Evolutionary conservation across 2,329 filamentous ascomycete species (phyloP), one percentile per base, ranked within the genome.

Genomic region (Pseudogymnoascus pannorum): DNA sequence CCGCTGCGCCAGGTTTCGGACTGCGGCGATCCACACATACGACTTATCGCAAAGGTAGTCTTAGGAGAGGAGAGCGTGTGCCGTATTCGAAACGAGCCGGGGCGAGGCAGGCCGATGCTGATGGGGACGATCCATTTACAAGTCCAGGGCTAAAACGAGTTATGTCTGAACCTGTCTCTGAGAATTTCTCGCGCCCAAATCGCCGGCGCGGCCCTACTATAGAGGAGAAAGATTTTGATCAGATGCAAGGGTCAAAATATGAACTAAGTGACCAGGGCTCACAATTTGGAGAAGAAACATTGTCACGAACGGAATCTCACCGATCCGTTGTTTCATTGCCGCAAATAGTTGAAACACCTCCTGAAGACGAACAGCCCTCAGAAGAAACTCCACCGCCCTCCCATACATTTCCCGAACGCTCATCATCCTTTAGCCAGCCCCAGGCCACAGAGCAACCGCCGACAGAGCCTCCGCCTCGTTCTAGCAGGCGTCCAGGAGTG

Each of bases 1-100:
- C 92, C 1, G 83, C 88, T 62, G 86, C 82, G 61, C 76, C 88
- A 18, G 91, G 91, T 3, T 86, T 88, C 73, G 90, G 91, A 31
- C 77, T 99, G 57, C 88, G 94, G 68, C 85, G 94, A 64, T 97
- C 94, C 11, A 99, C 92, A 18, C 84, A 91, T 60, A 99, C 94
- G 4, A 93, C 90, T 24, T 97, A 97, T 73, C 81, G 92, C 68
- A 91, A 86, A 68, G 92, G 92, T 33, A 97, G 92, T 76, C 74
- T 96, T 64, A 87, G 89, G 58, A 90, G 87, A 66, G 88, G 89
- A 22, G 89, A 94, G 63, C 83, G 89, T 60, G 79, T 85, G 3
- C 85, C 88, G 0, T 88, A 91, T 66, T 88, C 90, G 1, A 91
- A 90, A 73, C 84, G 93, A 38, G 79, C 85, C 48, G 79, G 79